These are phyloP conservation scores for Carex littledalei DNA, from an alignment of 176 grass and related monocot species.

Conservation along the genomic window DNA sequence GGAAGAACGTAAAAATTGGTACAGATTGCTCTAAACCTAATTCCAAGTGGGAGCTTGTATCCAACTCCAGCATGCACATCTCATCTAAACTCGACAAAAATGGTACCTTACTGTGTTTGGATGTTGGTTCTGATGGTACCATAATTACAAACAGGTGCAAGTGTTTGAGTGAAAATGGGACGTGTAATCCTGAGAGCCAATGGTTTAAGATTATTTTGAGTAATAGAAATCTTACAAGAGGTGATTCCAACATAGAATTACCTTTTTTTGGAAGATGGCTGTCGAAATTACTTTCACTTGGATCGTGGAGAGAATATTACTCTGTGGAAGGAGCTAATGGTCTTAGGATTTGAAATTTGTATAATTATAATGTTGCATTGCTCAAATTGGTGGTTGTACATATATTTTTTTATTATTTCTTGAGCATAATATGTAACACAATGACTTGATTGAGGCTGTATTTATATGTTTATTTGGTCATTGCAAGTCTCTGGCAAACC, in stretches of 20 bases:
- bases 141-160: slow-evolving; percentile 62
- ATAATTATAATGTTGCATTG: not conserved
- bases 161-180: slow-evolving; percentile 45
- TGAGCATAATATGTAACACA: not conserved
- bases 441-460: not conserved
- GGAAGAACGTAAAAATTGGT: slow-evolving; percentile 38
- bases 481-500: no score
- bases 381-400: slow-evolving; percentile 8
- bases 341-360: slow-evolving; percentile 2
- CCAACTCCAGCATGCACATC: slow-evolving; percentile 71
- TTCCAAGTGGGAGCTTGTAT: slow-evolving; percentile 73
- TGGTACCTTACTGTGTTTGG: slow-evolving; percentile 59
- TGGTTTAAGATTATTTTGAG: slow-evolving; percentile 88
- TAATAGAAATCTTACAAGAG: slow-evolving; percentile 28
- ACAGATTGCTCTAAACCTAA: slow-evolving; percentile 39
- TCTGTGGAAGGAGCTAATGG: not conserved
- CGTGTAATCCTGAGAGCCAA: slow-evolving; percentile 71
- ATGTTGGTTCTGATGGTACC: slow-evolving; percentile 36
- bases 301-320: not conserved
- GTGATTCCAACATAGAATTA: slow-evolving; percentile 40
- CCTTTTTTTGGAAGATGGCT: slow-evolving; percentile 27
- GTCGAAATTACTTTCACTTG: slow-evolving; percentile 3
- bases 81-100: slow-evolving; percentile 49
- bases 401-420: not conserved
- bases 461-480: no score